Conservation (phyloP, 2,329 filamentous ascomycete genomes). For the Nigrospora sphaerica region DNA sequence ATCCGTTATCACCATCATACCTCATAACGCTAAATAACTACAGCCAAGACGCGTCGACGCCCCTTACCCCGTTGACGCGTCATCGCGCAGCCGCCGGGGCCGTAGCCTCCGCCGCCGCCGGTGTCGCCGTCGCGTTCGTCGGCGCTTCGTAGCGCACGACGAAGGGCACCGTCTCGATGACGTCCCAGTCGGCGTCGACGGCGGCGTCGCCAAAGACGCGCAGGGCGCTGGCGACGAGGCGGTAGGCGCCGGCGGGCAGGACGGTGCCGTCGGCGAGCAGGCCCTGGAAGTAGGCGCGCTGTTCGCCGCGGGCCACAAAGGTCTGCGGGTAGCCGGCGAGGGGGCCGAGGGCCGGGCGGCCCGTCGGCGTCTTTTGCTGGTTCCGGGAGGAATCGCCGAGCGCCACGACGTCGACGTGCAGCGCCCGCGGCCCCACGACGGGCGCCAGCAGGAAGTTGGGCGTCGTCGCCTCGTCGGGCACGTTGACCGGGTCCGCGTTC, state of each 20-base stretch:
- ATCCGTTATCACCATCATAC: too few species aligned
- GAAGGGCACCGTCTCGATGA: constrained; percentile 10
- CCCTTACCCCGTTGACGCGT: too few species aligned
- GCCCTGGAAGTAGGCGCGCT: constrained; percentile 10
- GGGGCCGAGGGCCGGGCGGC: constrained; percentile 6
- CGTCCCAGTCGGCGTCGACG: constrained; percentile 15
- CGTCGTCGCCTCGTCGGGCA: constrained; percentile 3
- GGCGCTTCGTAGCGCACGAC: neutral
- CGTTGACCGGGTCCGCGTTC: neutral
- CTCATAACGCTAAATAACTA: too few species aligned
- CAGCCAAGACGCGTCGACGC: too few species aligned
- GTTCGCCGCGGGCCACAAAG: neutral
- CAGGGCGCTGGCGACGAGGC: constrained; percentile 13
- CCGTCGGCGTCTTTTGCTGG: neutral
- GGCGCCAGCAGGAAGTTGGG: neutral
- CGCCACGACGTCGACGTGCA: neutral
- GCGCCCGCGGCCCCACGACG: neutral
- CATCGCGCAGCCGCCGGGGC: too few species aligned
- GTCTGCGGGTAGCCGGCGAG: constrained; percentile 2
- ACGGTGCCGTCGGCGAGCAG: constrained; percentile 12
- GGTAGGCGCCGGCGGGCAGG: constrained; percentile 16
- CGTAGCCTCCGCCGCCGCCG: too few species aligned
- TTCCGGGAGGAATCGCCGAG: neutral
- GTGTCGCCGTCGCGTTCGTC: too few species aligned
- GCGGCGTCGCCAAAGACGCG: constrained; percentile 16